Conservation (phyloP, 2,329 filamentous ascomycete genomes). For the Arachnomyces sp. region DNA sequence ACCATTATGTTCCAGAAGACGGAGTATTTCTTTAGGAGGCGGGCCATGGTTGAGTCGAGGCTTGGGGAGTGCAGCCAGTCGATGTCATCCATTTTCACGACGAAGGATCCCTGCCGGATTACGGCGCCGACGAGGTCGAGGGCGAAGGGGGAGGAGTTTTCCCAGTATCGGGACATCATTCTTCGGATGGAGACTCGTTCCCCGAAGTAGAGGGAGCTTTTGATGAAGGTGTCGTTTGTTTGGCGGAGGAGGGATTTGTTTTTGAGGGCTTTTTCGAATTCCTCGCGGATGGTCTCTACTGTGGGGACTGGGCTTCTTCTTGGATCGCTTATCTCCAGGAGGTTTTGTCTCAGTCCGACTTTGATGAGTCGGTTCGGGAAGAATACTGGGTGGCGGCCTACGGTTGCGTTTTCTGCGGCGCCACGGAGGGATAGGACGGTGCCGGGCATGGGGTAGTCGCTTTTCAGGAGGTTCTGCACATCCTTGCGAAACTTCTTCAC, state of each 20-base stretch:
- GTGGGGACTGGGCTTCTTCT: conserved; percentile 25
- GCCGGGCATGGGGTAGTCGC: conserved; percentile 54
- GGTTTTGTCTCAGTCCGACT: conserved; percentile 34
- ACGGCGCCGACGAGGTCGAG: conserved; percentile 36
- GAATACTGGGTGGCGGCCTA: conserved; percentile 25
- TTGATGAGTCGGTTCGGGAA: conserved; percentile 55
- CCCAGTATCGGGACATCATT: conserved; percentile 39
- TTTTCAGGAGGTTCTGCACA: conserved; percentile 38
- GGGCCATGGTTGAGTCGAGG: conserved; percentile 53
- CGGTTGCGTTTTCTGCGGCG: conserved; percentile 29
- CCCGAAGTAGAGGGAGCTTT: conserved; percentile 9
- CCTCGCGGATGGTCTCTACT: conserved; percentile 44
- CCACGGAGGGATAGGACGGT: conserved; percentile 55
- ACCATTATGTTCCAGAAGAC: conserved; percentile 39
- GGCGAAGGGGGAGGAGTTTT: conserved; percentile 31
- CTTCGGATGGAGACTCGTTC: conserved; percentile 27
- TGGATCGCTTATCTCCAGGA: conserved; percentile 35
- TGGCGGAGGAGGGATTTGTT: conserved; percentile 30
- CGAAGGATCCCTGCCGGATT: conserved; percentile 35
- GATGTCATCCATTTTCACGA: conserved; percentile 59
- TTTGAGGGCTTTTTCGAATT: conserved; percentile 42
- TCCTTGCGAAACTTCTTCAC: conserved; percentile 56
- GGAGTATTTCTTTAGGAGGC: conserved; percentile 50
- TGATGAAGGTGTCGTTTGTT: conserved; percentile 26
- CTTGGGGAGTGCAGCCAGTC: conserved; percentile 71